These are phyloP conservation scores for Botrytis hyacinthi DNA, from an alignment of 2,329 filamentous ascomycete species.

Conservation along the genomic window DNA sequence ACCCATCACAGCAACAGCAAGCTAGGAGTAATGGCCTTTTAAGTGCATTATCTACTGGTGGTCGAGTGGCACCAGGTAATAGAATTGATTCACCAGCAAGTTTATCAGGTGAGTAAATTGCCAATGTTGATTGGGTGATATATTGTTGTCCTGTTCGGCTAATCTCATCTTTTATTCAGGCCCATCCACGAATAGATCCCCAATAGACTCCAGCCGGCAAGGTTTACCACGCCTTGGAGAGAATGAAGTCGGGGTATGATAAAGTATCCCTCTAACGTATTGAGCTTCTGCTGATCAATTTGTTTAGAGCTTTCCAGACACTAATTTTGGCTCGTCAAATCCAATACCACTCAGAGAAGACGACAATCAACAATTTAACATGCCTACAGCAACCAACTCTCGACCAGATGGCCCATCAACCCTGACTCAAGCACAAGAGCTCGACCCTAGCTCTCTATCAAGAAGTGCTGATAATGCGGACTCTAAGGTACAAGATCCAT, in stretches of 20 bases:
- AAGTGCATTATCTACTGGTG: conserved; percentile 62
- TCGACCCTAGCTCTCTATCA: conserved; percentile 29
- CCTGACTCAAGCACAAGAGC: conserved; percentile 28
- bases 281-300: conserved; percentile 9
- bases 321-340: conserved; percentile 31
- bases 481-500: conserved; percentile 52
- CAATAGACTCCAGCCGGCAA: conserved; percentile 31
- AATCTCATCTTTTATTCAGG: conserved; percentile 26
- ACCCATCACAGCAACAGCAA: conserved; percentile 43
- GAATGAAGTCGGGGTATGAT: conserved; percentile 32
- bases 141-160: background rate
- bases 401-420: conserved; percentile 27
- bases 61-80: conserved; percentile 46
- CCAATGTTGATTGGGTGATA: background rate
- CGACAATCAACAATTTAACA: conserved; percentile 25
- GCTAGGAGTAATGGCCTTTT: conserved; percentile 60
- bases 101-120: conserved; percentile 32
- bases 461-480: conserved; percentile 32
- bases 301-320: conserved; percentile 30
- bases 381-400: conserved; percentile 25
- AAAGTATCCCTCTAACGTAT: background rate
- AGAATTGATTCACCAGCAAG: conserved; percentile 36
- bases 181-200: conserved; percentile 33
- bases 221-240: conserved; percentile 28
- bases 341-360: conserved; percentile 29